Base-by-base conservation (phyloP, 176 grass and related monocot species). In the Carex pumila region DNA sequence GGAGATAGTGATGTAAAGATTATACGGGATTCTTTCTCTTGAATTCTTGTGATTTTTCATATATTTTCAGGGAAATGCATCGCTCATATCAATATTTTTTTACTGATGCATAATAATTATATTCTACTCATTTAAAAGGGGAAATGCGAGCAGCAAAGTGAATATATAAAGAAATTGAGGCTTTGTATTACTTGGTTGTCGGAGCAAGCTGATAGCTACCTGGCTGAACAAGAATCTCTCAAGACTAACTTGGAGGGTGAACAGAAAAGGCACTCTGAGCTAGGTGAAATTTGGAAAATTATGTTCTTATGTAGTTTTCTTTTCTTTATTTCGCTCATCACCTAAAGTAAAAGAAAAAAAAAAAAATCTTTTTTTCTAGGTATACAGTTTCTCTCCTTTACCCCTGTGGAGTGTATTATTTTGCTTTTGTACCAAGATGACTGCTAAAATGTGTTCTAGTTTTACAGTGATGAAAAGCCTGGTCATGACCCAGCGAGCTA, bases 101-200 rank as follows among this genome's bases (percentile, higher is more conserved):
- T 78, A 29, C 52, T 81, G 37, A 65, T 54, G 2, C 21, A 47
- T 50, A 29, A 10, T 14, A 34, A 43, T 62, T 34, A 9, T 36
- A 57, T 12, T 41, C 11, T 11, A 56, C 18, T 37, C 6, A 29
- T 83, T 7, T 39, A 45, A 59, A 56, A 99, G 97, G 97, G 97
- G 22, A 88, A 87, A 82, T 71, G 78, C 1, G 93, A 99, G 18
- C 97, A 92, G 85, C 91, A 95, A 90, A 91, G 80, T 7, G 93
- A 96, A 6, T 94, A 99, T 85, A 96, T 96, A 60, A 96, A 94
- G 85, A 91, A 95, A 71, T 87, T 99, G 4, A 92, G 93, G 52
- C 84, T 57, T 19, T 99, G 97, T 55, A 85, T 92, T 55, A 73
- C 71, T 7, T 96, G 93, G 97, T 88, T 81, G 68, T 85, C 85